Evolutionary conservation across 2,329 filamentous ascomycete species (phyloP).

Genomic region (Chalaropsis ovoidea): DNA sequence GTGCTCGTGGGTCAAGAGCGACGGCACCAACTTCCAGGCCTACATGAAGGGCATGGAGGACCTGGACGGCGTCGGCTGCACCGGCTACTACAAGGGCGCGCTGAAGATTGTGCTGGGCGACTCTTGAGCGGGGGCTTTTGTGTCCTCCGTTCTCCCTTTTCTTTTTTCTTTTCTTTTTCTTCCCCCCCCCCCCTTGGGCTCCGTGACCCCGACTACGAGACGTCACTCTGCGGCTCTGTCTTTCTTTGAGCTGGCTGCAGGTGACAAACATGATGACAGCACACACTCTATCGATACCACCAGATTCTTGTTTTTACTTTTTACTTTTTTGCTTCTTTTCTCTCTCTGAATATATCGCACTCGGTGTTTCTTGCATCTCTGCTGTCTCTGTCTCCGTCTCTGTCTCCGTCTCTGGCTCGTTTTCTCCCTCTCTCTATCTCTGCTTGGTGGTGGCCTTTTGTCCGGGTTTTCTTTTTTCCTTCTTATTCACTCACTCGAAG

Average conservation of each 20-base stretch:
- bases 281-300: conserved; percentile 23
- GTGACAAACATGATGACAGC: background rate
- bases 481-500: background rate
- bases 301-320: conserved; percentile 20
- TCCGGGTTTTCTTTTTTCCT: background rate
- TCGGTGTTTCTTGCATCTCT: conserved; percentile 3
- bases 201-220: background rate
- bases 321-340: conserved; percentile 18
- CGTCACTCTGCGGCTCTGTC: background rate
- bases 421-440: no score
- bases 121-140: conserved; percentile 16
- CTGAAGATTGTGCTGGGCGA: conserved; percentile 33
- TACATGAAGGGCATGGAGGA: conserved; percentile 35
- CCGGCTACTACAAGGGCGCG: conserved; percentile 31
- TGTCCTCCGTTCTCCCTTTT: background rate
- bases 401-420: no score
- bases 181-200: background rate
- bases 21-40: conserved; percentile 34
- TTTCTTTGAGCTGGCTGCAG: background rate
- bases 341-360: conserved; percentile 24
- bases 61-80: conserved; percentile 36
- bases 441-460: background rate
- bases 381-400: background rate
- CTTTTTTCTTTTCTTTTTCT: background rate
- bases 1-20: conserved; percentile 37